Evolutionary conservation across 2,329 filamentous ascomycete genomes (phyloP).

Genomic region (Sporothrix variecibatus): DNA sequence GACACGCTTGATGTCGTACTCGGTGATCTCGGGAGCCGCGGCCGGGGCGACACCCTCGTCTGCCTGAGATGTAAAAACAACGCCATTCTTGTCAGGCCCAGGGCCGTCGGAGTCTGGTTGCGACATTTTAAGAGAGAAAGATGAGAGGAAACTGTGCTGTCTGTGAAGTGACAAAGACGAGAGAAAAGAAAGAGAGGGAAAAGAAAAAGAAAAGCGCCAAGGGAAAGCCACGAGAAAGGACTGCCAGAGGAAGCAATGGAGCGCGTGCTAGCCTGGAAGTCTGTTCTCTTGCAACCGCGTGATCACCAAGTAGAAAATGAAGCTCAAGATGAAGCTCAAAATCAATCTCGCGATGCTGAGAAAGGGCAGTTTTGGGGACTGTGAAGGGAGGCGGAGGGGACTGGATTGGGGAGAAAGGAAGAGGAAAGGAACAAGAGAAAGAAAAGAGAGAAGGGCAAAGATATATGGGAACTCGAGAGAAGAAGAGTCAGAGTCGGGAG

Average conservation of each 20-base stretch:
- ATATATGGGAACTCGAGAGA: background rate
- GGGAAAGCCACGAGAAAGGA: background rate
- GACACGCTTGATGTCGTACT: slow-evolving; percentile 24
- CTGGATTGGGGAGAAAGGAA: background rate
- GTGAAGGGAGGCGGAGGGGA: background rate
- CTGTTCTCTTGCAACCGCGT: slow-evolving; percentile 41
- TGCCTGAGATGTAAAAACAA: background rate
- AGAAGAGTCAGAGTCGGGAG: slow-evolving; percentile 6
- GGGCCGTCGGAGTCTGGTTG: slow-evolving; percentile 1
- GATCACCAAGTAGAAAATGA: background rate
- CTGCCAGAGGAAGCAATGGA: slow-evolving; percentile 53
- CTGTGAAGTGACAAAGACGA: slow-evolving; percentile 21
- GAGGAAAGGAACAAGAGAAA: background rate
- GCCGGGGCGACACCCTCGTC: background rate
- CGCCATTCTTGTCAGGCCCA: slow-evolving; percentile 14
- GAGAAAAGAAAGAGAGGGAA: background rate
- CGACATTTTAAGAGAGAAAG: slow-evolving; percentile 4
- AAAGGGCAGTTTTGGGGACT: background rate
- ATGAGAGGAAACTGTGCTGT: slow-evolving; percentile 2
- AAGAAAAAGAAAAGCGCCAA: background rate
- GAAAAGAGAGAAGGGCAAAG: background rate
- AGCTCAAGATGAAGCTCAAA: background rate
- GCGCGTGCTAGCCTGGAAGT: slow-evolving; percentile 49
- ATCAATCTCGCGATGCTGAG: slow-evolving; percentile 19
- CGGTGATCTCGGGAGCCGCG: background rate